These are phyloP conservation scores for Penicillium ochrochloron DNA, from an alignment of 495 filamentous ascomycete species.

Conservation along the genomic window DNA sequence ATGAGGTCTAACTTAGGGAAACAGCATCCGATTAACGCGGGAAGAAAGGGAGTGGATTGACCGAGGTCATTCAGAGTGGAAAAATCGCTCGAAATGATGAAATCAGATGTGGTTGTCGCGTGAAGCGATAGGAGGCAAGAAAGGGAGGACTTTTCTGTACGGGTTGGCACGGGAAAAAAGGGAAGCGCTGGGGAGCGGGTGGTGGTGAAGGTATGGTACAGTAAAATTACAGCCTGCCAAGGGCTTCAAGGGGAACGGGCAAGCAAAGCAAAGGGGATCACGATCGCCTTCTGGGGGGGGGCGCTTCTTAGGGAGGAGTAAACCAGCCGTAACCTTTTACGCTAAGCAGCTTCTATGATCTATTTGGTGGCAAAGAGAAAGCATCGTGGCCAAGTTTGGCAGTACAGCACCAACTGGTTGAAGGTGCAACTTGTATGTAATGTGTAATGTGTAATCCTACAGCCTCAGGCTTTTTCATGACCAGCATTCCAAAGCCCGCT, in stretches of 20 bases:
- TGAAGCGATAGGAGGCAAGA: conserved; percentile 45
- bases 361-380: background rate
- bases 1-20: conserved; percentile 57
- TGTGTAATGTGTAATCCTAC: conserved; percentile 15
- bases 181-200: conserved; percentile 22
- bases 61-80: conserved; percentile 55
- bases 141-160: conserved; percentile 48
- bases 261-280: conserved; percentile 3
- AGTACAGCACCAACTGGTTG: background rate
- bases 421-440: conserved; percentile 16
- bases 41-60: conserved; percentile 50
- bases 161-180: conserved; percentile 36
- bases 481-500: conserved; percentile 20
- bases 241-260: conserved; percentile 7
- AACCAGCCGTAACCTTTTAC: too few relatives aligned
- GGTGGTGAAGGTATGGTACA: conserved; percentile 22
- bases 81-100: conserved; percentile 60
- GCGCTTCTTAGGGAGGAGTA: background rate
- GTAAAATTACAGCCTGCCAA: conserved; percentile 19
- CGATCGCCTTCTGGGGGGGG: background rate
- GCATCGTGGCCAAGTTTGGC: background rate
- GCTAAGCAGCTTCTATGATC: background rate
- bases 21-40: conserved; percentile 65
- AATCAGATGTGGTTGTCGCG: conserved; percentile 54
- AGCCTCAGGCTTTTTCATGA: conserved; percentile 2